Evolutionary conservation across 2,329 filamentous ascomycete genomes (phyloP), one percentile per base, ranked within the genome.

Genomic region (Cordyceps javanica): DNA sequence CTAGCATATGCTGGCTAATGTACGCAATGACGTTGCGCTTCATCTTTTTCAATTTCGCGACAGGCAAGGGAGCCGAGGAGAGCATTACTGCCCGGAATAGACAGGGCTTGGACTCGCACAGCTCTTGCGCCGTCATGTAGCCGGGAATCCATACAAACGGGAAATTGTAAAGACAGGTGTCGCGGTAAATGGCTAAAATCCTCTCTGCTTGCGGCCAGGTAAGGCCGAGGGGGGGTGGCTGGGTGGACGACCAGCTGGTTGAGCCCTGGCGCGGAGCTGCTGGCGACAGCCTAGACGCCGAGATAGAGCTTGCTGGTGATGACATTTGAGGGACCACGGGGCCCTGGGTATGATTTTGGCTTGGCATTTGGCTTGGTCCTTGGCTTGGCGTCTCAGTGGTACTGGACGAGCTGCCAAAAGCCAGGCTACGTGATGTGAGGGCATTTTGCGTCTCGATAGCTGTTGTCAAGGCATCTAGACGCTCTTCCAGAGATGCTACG

Each of bases 21-120:
- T 77, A 75, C 7, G 71, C 70, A 60, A 75, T 68, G 23, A 73
- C 68, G 39, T 73, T 74, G 45, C 66, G 73, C 66, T 63, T 76
- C 65, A 73, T 79, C 66, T 69, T 74, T n/a, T 63, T 66, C 26
- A 70, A 57, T 25, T 64, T 63, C 3, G 67, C 58, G 25, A 61
- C 59, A 45, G 63, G 67, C 3, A 70, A 59, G 3, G 68, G 67
- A 7, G 68, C 66, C 6, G 72, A 69, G 14, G 66, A 68, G n/a
- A 77, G 65, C 59, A 77, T 68, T 34, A 76, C 63, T 13, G 68
- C 68, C 9, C 72, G 65, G 41, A 75, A 72, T 10, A 76, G 61
- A 39, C 75, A 71, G 0, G 73, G 75, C 52, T 72, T 74, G 53
- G 68, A 64, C 13, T 57, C 51, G 28, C 63, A 65, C 2, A 77